Evolutionary conservation across 495 filamentous ascomycete genomes (phyloP), one percentile per base, ranked within the genome.

Genomic region (Podospora pseudopauciseta): DNA sequence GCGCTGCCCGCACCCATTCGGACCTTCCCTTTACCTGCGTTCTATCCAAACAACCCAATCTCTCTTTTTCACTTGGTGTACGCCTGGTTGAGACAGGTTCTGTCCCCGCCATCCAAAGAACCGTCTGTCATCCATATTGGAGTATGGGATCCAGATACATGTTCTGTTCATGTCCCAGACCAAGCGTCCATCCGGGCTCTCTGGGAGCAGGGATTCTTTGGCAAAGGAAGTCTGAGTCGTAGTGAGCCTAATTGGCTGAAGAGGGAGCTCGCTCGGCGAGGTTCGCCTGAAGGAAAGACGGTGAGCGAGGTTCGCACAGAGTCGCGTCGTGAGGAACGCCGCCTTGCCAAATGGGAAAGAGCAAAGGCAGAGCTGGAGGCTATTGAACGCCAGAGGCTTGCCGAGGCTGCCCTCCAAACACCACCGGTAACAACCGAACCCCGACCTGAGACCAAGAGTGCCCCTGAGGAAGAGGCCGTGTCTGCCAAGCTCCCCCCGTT

Each of bases 141-240:
- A 44, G 85, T 86, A 71, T 97, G 94, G 82, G 92, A 91, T 49
- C 79, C 85, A 1, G 88, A 89, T 66, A 96, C 93, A 15, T 85
- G 90, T 3, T 92, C 93, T 3, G 85, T 98, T 3, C 93, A 97
- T 77, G 86, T 99, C 49, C 92, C 88, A 13, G 90, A 97, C 73
- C 80, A 86, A 56, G 81, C 81, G 44, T 86, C 91, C 2, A 89
- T 96, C 60, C 85, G 89, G 53, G 91, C 89, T 9, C 80, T 99
- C 30, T 99, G 95, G 95, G 90, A 97, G 76, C 89, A 92, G 75
- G 95, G 95, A 1, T 98, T 98, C 79, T 99, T 92, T 77, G 95
- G 95, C 57, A 97, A 97, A 78, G 95, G 95, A 60, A 92, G 81
- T 65, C 82, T 98, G 68, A 97, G 93, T 77, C 88, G 95, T 71